Evolutionary conservation across 2,329 filamentous ascomycete species (phyloP), one percentile per base, ranked within the genome.

Genomic region (Neofusicoccum umdonicola): DNA sequence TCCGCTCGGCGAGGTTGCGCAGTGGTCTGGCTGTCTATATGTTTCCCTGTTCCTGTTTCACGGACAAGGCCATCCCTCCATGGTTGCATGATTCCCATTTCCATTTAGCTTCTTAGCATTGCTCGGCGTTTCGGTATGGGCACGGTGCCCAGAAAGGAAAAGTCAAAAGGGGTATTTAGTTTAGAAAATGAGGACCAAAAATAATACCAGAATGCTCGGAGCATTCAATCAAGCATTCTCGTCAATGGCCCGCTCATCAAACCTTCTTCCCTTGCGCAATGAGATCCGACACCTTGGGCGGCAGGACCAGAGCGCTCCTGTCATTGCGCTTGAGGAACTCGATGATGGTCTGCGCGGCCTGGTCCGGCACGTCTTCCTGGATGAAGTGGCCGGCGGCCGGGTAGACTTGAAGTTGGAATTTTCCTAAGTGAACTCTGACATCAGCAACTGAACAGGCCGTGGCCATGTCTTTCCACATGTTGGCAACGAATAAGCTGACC

Each of bases 361-460:
- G 96, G 72, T 93, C 90, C 0, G 95, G 93, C 57, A 94, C 85
- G 76, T 99, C 95, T 77, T 99, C 95, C 69, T 99, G 95, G 64
- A 99, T 88, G 73, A 99, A 99, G 76, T 99, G 95, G 0, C 95
- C 95, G 1, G 95, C 93, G 74, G 97, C 92, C 0, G 95, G 93
- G 71, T 98, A 91, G 6, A 99, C 93, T 70, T 97, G 91, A 51
- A 99, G 82, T 65, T 96, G 93, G 74, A 98, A 99, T 83, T 98
- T 98, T 4, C 93, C 82, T 90, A 87, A 11, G 27, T n/a, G 19
- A 37, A 37, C 3, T 58, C 54, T 58, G 27, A 58, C 4, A 35
- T 58, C 27, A 58, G 54, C 41, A 58, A 45, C 19, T 19, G 19
- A 27, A n/a, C 27, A 27, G 34, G 2, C 12, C 19, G 22, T n/a